Evolutionary conservation across 129 eudicot species (phyloP).

Genomic region (Flaveria linearis): DNA sequence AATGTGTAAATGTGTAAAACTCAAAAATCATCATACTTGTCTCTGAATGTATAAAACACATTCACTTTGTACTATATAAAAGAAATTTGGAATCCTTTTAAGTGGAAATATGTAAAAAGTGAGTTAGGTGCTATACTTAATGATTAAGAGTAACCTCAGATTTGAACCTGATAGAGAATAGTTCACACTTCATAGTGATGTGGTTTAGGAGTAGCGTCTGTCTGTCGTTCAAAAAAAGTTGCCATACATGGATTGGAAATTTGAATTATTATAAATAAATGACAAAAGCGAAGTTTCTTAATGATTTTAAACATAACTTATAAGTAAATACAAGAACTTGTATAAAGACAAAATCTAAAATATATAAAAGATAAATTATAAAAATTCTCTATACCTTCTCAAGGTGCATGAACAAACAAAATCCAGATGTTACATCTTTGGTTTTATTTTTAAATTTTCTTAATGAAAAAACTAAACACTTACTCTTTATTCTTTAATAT

Average conservation of each 20-base stretch:
- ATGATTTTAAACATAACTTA: no score
- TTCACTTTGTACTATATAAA: not conserved
- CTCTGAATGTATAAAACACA: not conserved
- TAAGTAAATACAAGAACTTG: no score
- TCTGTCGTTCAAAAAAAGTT: no score
- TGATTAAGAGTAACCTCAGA: not conserved
- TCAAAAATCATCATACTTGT: not conserved
- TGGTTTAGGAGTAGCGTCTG: no score
- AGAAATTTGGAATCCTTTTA: not conserved
- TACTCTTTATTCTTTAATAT: not conserved
- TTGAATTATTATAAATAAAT: not conserved
- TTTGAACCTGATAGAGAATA: no score
- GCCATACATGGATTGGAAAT: not conserved
- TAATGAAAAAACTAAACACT: not conserved
- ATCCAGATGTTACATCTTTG: not conserved
- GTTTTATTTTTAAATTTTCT: not conserved
- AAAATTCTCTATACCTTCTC: not conserved
- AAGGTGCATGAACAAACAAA: slow-evolving; percentile 10
- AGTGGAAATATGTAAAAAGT: not conserved
- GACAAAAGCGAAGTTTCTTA: no score
- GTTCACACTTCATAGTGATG: no score
- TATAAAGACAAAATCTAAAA: no score
- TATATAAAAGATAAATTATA: not conserved
- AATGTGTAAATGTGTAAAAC: not conserved
- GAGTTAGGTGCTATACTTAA: not conserved